Evolutionary conservation across 73 alveolate genomes (phyloP).

Genomic region (Loxodes magnus): DNA sequence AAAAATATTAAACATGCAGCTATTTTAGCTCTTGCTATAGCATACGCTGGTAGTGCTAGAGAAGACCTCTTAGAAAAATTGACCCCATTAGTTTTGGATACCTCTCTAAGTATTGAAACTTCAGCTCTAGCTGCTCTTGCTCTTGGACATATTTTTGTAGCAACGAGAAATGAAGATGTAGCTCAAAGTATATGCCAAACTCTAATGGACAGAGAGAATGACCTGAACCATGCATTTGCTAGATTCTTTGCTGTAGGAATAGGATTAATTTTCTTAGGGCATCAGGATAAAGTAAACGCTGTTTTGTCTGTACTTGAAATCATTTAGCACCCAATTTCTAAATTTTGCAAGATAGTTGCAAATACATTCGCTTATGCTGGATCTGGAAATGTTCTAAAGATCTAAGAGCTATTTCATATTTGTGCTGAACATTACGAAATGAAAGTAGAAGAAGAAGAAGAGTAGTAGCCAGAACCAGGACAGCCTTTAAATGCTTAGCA

Average conservation of each 20-base stretch:
- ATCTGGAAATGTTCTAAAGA: conserved; percentile 84
- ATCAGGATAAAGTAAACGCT: conserved; percentile 63
- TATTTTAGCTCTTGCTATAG: conserved; percentile 59
- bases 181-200: conserved; percentile 84
- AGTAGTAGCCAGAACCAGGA: too few relatives aligned
- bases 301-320: conserved; percentile 39
- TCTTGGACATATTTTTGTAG: conserved; percentile 78
- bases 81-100: conserved; percentile 29
- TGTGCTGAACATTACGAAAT: conserved; percentile 92
- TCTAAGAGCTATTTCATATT: conserved; percentile 76
- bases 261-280: conserved; percentile 87
- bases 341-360: conserved; percentile 49
- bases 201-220: conserved; percentile 74
- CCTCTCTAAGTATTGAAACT: conserved; percentile 68
- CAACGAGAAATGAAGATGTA: conserved; percentile 91
- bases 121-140: conserved; percentile 95
- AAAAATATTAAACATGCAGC: conserved; percentile 32
- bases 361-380: conserved; percentile 89
- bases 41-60: conserved; percentile 92
- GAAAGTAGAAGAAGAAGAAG: conserved; percentile 75
- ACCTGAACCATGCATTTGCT: conserved; percentile 70
- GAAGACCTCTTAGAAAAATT: conserved; percentile 45
- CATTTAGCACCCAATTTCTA: conserved; percentile 17
- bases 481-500: too few relatives aligned
- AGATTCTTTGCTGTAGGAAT: conserved; percentile 88